phyloP scores from a whole-genome alignment of 2,329 filamentous ascomycete genomes.

The Neofusicoccum laricinum region DNA sequence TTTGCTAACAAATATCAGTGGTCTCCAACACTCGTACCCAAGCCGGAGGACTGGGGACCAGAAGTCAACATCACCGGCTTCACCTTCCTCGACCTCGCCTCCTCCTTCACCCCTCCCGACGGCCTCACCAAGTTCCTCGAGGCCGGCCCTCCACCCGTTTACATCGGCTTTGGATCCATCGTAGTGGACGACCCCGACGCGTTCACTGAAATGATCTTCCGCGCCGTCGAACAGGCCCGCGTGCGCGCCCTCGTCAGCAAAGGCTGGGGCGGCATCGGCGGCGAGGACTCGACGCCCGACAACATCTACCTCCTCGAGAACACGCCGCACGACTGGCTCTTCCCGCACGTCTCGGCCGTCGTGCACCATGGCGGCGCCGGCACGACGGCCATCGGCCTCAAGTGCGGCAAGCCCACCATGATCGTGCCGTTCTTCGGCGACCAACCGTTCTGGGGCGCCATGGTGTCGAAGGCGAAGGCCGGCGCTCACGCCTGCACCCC shows the following conservation, averaged over 20 bases:
- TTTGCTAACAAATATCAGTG: slow-evolving; percentile 23
- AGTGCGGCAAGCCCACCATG: slow-evolving; percentile 69
- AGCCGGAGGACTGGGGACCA: slow-evolving; percentile 65
- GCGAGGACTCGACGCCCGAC: slow-evolving; percentile 48
- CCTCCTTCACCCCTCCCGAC: slow-evolving; percentile 57
- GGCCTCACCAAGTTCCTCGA: slow-evolving; percentile 45
- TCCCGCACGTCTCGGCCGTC: slow-evolving; percentile 31
- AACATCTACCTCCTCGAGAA: slow-evolving; percentile 71
- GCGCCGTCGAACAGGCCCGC: slow-evolving; percentile 63
- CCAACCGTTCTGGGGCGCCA: slow-evolving; percentile 74
- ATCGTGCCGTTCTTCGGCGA: slow-evolving; percentile 79
- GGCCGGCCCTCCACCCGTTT: slow-evolving; percentile 56
- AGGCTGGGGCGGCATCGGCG: slow-evolving; percentile 71
- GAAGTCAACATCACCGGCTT: slow-evolving; percentile 75
- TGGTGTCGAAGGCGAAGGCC: slow-evolving; percentile 62
- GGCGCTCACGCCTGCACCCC: slow-evolving; percentile 63
- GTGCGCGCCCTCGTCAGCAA: slow-evolving; percentile 71
- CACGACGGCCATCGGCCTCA: slow-evolving; percentile 71
- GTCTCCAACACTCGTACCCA: slow-evolving; percentile 63
- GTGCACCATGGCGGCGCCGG: slow-evolving; percentile 59
- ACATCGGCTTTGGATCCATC: slow-evolving; percentile 75
- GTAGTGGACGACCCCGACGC: slow-evolving; percentile 68
- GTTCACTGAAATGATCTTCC: slow-evolving; percentile 70
- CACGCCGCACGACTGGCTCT: slow-evolving; percentile 75
- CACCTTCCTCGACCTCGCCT: slow-evolving; percentile 70